Evolutionary conservation across 2,329 filamentous ascomycete genomes (phyloP), one percentile per base, ranked within the genome.

Genomic region (Aspergillus quadricinctus): DNA sequence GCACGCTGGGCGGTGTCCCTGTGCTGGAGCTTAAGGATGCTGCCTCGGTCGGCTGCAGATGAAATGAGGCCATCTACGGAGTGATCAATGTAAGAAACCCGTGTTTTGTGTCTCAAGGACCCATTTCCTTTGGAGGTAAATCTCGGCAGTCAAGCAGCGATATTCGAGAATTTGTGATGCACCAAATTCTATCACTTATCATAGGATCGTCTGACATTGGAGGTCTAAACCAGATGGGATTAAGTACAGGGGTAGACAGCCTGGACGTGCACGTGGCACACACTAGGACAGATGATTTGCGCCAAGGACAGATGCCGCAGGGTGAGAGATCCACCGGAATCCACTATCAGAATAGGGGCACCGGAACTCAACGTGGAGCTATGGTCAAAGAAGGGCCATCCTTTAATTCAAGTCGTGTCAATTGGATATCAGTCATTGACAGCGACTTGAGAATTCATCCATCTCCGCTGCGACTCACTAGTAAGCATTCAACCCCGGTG

Each of bases 11-110:
- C 31, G 67, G 61, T 10, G 65, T 58, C 29, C 52, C 55, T 45
- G 51, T 62, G 57, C 61, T 60, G 37, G 69, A 68, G 45, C 60
- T 61, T 56, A 66, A 70, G 28, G 66, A 63, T 19, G 61, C 59
- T 61, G 64, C 63, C 55, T 57, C 62, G 50, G 66, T 63, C 54
- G 67, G 63, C 53, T 60, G 62, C 29, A 63, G 58, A 40, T 61
- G 60, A 48, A 66, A 63, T 57, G 56, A 63, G 46, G 61, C 55
- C 66, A 72, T 72, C 48, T 50, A 23, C 41, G 48, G 14, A 29
- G 35, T n/a, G 23, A 17, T 10, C 21, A 4, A 45, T 37, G 50
- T 52, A 4, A 50, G n/a, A 11, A 52, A 10, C 11, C n/a, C 3
- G 19, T 45, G 10, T 23, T 10, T 45, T 45, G 8, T 21, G n/a